Evolutionary conservation across 106 monocot genomes (phyloP).

Genomic region (Acorus calamus): DNA sequence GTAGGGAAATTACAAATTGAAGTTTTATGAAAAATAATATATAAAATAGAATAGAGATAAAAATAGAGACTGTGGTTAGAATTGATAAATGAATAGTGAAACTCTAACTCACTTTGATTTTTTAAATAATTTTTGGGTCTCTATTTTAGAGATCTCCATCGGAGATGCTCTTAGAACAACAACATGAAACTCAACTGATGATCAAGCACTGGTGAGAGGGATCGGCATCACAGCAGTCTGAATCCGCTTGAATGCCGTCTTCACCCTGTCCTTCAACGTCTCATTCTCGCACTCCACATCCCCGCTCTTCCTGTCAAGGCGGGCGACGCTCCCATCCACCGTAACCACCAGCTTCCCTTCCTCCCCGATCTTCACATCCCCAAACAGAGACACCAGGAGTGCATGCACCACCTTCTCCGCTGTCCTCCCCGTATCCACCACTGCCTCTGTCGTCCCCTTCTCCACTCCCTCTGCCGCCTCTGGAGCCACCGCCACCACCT

Average conservation of each 20-base stretch:
- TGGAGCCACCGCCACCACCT: slow-evolving; percentile 30
- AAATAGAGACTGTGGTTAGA: too few relatives aligned
- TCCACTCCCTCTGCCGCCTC: too few relatives aligned
- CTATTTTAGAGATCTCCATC: too few relatives aligned
- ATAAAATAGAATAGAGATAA: too few relatives aligned
- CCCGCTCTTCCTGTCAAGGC: slow-evolving; percentile 51
- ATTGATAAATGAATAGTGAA: too few relatives aligned
- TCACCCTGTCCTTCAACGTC: slow-evolving; percentile 67
- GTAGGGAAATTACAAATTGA: too few relatives aligned
- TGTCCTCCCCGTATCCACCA: slow-evolving; percentile 74
- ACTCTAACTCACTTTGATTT: too few relatives aligned
- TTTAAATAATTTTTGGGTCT: too few relatives aligned
- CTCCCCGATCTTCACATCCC: slow-evolving; percentile 81
- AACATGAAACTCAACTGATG: too few relatives aligned
- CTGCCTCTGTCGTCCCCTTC: slow-evolving; percentile 34
- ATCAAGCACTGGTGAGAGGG: slow-evolving; percentile 16
- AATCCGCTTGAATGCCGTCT: slow-evolving; percentile 62
- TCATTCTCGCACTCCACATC: slow-evolving; percentile 80
- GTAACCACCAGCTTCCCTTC: slow-evolving; percentile 71
- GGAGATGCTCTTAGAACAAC: too few relatives aligned
- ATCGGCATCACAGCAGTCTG: slow-evolving; percentile 72
- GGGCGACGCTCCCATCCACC: slow-evolving; percentile 72
- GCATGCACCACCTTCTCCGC: slow-evolving; percentile 60
- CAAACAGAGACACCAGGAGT: slow-evolving; percentile 69
- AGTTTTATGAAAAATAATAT: too few relatives aligned